Base-by-base conservation (phyloP, 2,329 filamentous ascomycete species). In the Diaporthe sp. region DNA sequence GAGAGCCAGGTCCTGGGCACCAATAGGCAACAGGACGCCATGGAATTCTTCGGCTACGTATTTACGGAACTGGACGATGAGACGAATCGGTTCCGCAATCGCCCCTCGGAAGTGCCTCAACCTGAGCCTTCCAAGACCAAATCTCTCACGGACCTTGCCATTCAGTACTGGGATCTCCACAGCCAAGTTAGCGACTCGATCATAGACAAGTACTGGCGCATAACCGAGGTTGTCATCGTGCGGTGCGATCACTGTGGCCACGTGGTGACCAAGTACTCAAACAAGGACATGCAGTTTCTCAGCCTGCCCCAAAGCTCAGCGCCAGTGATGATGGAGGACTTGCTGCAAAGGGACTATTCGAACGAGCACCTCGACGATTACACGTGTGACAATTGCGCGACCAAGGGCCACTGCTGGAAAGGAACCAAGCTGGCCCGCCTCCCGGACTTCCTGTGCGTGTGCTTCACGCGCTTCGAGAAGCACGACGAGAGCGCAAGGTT, bases 1-100 rank as follows among this genome's bases (percentile, higher is more conserved):
- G 75, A 77, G 72, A 56, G 76, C 77, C 90, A 77, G 80, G 9
- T 97, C 95, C 61, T 76, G 85, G 94, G 92, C 19, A 92, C 94
- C 53, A 87, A 88, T 32, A 86, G 91, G 66, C 96, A 98, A 81
- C 97, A 98, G 83, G 97, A 99, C 80, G 93, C 95, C 2, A 94
- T 96, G 77, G 97, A 98, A 79, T 97, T 97, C 78, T 92, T 96
- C 77, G 91, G 92, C 59, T 98, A 97, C 80, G 83, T 98, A 35
- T 88, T 97, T 50, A 92, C 94, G 70, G 92, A 93, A 77, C 87
- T 98, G 17, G 93, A 96, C 78, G 94, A 97, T 80, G 97, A 99
- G 83, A 92, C 97, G 7, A 97, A 98, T 81, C 81, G 81, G 35
- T 82, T 82, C 19, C 84, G 86, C n/a, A 86, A 92, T 74, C 82